Percentiles rank a stretch among this genome's conserved stretches.
phyloP scores from a whole-genome alignment of 2,329 filamentous ascomycete species.

The Penicillium griseofulvum region DNA sequence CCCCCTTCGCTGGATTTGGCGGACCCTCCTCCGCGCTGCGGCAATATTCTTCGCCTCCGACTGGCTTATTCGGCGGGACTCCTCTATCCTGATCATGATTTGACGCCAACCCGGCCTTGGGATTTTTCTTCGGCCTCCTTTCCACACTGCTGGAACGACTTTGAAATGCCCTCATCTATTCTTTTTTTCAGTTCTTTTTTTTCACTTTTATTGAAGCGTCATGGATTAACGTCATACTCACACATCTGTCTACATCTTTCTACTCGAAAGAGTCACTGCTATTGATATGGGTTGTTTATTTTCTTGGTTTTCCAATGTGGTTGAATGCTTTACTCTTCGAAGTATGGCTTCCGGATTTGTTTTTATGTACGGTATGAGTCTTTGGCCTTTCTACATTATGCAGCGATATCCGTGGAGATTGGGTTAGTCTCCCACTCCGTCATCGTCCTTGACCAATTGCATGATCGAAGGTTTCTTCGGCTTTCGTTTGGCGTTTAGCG shows the following conservation, averaged over 20 bases:
- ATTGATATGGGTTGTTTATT: constrained; percentile 16
- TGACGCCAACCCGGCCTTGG: not conserved
- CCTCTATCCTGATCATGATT: constrained; percentile 13
- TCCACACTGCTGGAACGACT: constrained; percentile 15
- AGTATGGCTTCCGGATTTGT: constrained; percentile 23
- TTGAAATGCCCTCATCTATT: constrained; percentile 16
- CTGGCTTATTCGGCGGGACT: constrained; percentile 35
- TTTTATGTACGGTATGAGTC: constrained; percentile 29
- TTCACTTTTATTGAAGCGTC: constrained; percentile 22
- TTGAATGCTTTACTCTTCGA: constrained; percentile 20
- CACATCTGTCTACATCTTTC: constrained; percentile 16
- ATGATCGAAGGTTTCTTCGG: constrained; percentile 32
- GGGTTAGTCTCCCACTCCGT: constrained; percentile 27
- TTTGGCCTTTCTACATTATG: constrained; percentile 30
- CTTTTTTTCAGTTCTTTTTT: constrained; percentile 9
- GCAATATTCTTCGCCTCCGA: constrained; percentile 39
- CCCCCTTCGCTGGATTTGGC: constrained; percentile 39
- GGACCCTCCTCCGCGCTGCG: constrained; percentile 32
- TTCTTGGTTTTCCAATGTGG: constrained; percentile 16
- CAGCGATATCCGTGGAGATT: constrained; percentile 36
- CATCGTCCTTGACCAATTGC: constrained; percentile 32
- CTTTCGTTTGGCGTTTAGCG: constrained; percentile 4
- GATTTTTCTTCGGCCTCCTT: constrained; percentile 3
- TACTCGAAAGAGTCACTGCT: constrained; percentile 11
- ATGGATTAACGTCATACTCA: constrained; percentile 25